Percentiles rank a stretch among this genome's conserved stretches.
phyloP scores from a whole-genome alignment of 2,329 filamentous ascomycete genomes.

The Claviceps purpurea region DNA sequence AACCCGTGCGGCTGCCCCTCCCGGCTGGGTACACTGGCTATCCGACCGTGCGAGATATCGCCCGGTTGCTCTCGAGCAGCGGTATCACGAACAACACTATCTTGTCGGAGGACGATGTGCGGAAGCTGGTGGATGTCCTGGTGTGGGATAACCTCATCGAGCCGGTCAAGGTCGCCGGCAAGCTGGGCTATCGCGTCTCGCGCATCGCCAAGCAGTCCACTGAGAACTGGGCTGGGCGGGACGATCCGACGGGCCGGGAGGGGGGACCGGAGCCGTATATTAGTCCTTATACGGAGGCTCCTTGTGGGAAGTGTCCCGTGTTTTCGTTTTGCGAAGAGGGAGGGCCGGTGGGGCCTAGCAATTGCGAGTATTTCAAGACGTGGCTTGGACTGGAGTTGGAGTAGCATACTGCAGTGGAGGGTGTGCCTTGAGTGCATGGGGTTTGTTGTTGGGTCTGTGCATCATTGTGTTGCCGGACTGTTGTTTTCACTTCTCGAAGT shows the following conservation, averaged over 20 bases:
- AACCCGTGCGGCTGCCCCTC: constrained; percentile 34
- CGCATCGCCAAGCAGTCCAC: constrained; percentile 33
- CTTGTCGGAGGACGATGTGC: constrained; percentile 60
- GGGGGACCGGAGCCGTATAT: constrained; percentile 30
- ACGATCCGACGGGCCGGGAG: constrained; percentile 22
- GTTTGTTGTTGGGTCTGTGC: neutral
- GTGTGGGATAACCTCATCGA: constrained; percentile 81
- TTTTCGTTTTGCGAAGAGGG: constrained; percentile 87
- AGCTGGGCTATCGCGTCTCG: constrained; percentile 39
- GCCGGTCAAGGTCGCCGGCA: constrained; percentile 35
- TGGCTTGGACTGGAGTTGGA: constrained; percentile 50
- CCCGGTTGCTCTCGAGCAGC: constrained; percentile 54
- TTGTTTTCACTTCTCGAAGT: neutral
- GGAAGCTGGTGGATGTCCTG: constrained; percentile 76
- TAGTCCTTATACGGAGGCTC: constrained; percentile 76
- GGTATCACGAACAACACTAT: constrained; percentile 61
- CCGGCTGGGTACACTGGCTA: constrained; percentile 62
- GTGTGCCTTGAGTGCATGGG: neutral
- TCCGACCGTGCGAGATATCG: constrained; percentile 68
- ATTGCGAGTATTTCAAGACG: constrained; percentile 79
- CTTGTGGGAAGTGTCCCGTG: constrained; percentile 84
- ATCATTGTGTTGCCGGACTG: neutral
- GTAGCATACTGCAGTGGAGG: neutral
- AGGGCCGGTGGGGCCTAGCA: constrained; percentile 77
- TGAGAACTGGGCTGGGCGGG: constrained; percentile 26